Percentiles rank a stretch among this genome's conserved stretches.
Conservation (phyloP, 2,329 filamentous ascomycete genomes). For the Alternaria panax region DNA sequence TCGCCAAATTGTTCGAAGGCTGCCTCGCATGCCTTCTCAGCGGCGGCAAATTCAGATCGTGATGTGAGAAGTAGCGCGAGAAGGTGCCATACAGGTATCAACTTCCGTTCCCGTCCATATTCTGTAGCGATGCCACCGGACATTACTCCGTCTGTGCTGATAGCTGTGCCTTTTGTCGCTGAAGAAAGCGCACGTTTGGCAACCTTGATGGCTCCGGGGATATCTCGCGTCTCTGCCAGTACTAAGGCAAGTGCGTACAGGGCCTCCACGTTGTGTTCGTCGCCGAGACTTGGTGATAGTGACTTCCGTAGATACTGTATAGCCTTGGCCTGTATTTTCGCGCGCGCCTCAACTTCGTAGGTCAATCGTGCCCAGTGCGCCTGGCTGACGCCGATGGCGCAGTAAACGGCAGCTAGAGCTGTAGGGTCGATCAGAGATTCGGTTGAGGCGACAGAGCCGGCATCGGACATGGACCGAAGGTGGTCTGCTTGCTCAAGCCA, state of each 20-base stretch:
- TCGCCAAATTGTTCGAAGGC: constrained; percentile 90
- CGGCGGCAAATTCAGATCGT: constrained; percentile 82
- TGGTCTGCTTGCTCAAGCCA: constrained; percentile 69
- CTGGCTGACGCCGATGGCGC: constrained; percentile 83
- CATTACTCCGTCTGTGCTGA: constrained; percentile 43
- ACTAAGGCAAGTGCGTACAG: constrained; percentile 83
- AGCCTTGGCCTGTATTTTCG: constrained; percentile 78
- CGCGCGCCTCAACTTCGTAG: constrained; percentile 73
- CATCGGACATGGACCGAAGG: constrained; percentile 32
- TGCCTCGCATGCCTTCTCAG: constrained; percentile 83
- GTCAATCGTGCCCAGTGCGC: constrained; percentile 88
- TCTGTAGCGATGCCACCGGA: constrained; percentile 36
- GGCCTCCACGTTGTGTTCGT: constrained; percentile 74
- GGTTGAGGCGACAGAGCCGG: constrained; percentile 42
- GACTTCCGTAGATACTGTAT: constrained; percentile 78
- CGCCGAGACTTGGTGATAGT: constrained; percentile 70
- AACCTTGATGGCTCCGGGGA: constrained; percentile 80
- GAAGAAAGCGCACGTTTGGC: constrained; percentile 77
- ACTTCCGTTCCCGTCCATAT: constrained; percentile 62
- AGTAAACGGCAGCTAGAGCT: constrained; percentile 72
- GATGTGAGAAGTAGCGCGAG: constrained; percentile 85
- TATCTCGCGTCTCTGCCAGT: constrained; percentile 85
- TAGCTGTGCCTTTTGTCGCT: constrained; percentile 47
- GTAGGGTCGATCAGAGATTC: constrained; percentile 61
- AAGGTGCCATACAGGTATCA: constrained; percentile 91